phyloP scores from a whole-genome alignment of 2,329 filamentous ascomycete genomes.

The Cercospora brassicicola region DNA sequence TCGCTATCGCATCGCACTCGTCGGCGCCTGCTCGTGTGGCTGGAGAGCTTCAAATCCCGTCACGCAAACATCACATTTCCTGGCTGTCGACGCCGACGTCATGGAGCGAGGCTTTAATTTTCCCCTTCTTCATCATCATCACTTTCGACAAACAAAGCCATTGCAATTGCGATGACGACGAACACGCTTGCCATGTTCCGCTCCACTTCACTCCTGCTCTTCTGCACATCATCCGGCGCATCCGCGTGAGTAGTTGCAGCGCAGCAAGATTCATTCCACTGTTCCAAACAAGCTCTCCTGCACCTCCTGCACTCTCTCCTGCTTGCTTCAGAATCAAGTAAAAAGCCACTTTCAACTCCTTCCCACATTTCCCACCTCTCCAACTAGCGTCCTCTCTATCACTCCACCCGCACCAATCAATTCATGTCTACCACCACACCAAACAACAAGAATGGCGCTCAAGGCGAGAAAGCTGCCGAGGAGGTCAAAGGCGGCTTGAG shows the following conservation, averaged over 20 bases:
- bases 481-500: conserved; percentile 32
- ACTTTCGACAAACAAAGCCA: not conserved
- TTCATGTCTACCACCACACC: conserved; percentile 2
- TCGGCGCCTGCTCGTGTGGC: not conserved
- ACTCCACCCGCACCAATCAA: conserved; percentile 12
- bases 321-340: not conserved
- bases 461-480: conserved; percentile 32
- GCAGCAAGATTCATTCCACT: not conserved
- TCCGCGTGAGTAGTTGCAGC: not conserved
- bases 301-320: not conserved
- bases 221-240: not conserved
- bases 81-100: not conserved
- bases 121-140: not conserved
- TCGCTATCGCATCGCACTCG: not conserved
- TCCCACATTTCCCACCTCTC: not conserved
- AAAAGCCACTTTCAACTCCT: not conserved
- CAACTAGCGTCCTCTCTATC: not conserved
- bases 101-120: not conserved
- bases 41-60: not conserved
- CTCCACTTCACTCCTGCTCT: not conserved
- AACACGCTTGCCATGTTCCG: not conserved
- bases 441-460: conserved; percentile 4
- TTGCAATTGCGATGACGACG: not conserved
- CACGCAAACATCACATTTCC: not conserved
- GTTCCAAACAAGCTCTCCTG: not conserved